These are phyloP conservation scores for Eragrostis tef DNA, from an alignment of 202 grass and related monocot species.

Conservation along the genomic window DNA sequence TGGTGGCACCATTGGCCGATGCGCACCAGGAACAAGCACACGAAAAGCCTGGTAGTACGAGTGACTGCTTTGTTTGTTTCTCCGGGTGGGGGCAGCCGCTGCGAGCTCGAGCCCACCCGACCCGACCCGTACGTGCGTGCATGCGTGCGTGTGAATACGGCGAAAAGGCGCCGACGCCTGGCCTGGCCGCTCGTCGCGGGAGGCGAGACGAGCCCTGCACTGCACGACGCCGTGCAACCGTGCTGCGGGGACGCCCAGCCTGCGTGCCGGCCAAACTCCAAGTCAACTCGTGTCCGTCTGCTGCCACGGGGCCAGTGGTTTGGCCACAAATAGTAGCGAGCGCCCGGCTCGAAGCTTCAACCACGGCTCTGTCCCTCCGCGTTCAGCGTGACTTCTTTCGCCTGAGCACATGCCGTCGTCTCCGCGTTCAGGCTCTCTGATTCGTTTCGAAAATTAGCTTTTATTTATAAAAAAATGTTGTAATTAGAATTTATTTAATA, in stretches of 20 bases:
- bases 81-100: constrained; percentile 34
- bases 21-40: constrained; percentile 8
- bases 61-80: constrained; percentile 43
- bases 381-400: background rate
- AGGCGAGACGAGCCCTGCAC: background rate
- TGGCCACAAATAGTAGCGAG: background rate
- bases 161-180: constrained; percentile 34
- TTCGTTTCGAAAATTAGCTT: no score
- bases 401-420: background rate
- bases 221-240: background rate
- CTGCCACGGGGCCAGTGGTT: constrained; percentile 3
- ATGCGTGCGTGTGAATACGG: constrained; percentile 2
- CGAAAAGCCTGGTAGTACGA: background rate
- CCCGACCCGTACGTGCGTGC: constrained; percentile 9
- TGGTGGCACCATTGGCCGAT: background rate
- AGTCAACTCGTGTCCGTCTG: constrained; percentile 38
- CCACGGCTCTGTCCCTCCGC: background rate
- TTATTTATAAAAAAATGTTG: no score
- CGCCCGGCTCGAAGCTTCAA: background rate
- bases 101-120: background rate
- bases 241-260: background rate
- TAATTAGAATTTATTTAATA: no score
- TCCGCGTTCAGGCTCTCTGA: background rate
- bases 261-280: background rate
- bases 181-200: background rate